These are phyloP conservation scores for Hysterangium stoloniferum DNA, from an alignment of 768 basidiomycete species.

Conservation along the genomic window DNA sequence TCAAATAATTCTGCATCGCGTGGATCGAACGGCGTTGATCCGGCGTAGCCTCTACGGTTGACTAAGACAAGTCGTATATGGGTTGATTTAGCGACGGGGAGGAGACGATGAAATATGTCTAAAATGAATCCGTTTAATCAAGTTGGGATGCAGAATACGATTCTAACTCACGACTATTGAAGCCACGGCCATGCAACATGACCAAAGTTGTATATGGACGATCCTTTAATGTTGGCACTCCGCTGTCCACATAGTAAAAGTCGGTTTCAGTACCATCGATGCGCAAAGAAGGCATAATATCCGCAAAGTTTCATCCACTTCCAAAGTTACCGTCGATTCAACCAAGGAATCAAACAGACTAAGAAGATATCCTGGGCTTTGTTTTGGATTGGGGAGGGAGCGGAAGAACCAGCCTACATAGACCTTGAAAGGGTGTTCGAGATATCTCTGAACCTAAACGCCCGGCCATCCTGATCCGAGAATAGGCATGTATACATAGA, in stretches of 20 bases:
- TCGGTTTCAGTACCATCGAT: conserved; percentile 3
- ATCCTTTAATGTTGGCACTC: conserved; percentile 1
- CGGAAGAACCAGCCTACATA: too few species aligned
- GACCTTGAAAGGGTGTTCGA: too few species aligned
- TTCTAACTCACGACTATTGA: conserved; percentile 5
- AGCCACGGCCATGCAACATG: background rate
- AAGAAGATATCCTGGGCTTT: too few species aligned
- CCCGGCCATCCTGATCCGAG: too few species aligned
- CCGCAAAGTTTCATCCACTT: too few species aligned
- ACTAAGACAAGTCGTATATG: conserved; percentile 29
- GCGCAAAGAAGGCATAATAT: conserved; percentile 1
- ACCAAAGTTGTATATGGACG: conserved; percentile 10
- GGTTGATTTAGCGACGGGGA: conserved; percentile 19
- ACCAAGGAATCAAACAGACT: too few species aligned
- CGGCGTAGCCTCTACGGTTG: conserved; percentile 30
- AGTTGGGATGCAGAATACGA: background rate
- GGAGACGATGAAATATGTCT: conserved; percentile 25
- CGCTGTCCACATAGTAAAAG: conserved; percentile 8
- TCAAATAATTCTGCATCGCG: background rate
- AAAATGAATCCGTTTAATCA: background rate
- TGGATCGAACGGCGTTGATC: conserved; percentile 27
- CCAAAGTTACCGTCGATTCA: too few species aligned
- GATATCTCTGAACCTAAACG: too few species aligned
- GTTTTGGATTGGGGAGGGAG: too few species aligned
- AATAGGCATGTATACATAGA: too few species aligned